Percentiles rank a stretch among this genome's conserved stretches.
These are phyloP conservation scores for Calcarisporium arbuscula DNA, from an alignment of 2,329 filamentous ascomycete genomes.

Conservation along the genomic window DNA sequence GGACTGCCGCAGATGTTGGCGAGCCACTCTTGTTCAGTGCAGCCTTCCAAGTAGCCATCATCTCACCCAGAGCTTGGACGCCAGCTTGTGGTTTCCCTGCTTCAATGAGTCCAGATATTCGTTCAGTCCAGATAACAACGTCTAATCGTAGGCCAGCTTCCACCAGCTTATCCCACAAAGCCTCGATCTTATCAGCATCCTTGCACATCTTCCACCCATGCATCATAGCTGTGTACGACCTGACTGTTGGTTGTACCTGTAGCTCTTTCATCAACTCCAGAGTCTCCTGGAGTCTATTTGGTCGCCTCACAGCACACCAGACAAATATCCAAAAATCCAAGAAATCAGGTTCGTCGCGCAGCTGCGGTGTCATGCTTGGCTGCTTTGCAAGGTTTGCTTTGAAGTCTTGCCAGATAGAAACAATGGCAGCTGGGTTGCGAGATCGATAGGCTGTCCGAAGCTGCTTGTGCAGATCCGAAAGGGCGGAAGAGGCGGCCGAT, in stretches of 20 bases:
- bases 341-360: conserved; percentile 27
- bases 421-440: conserved; percentile 21
- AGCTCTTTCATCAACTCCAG: conserved; percentile 37
- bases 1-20: conserved; percentile 35
- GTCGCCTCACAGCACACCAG: conserved; percentile 28
- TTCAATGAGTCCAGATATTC: conserved; percentile 60
- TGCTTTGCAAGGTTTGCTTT: conserved; percentile 16
- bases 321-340: conserved; percentile 35
- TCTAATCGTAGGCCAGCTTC: conserved; percentile 55
- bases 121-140: conserved; percentile 60
- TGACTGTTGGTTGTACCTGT: conserved; percentile 52
- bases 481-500: not conserved
- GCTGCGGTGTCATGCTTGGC: conserved; percentile 16
- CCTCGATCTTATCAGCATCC: conserved; percentile 54
- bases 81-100: conserved; percentile 47
- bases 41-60: conserved; percentile 54
- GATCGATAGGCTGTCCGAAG: conserved; percentile 21
- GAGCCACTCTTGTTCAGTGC: conserved; percentile 22
- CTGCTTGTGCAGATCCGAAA: conserved; percentile 20
- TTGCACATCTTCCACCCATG: conserved; percentile 58
- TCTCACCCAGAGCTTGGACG: conserved; percentile 59
- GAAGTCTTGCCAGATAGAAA: conserved; percentile 28
- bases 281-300: conserved; percentile 24
- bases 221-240: conserved; percentile 69
- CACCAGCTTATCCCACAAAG: conserved; percentile 61